Percentiles rank a stretch among this genome's conserved stretches.
Conservation (phyloP, 768 basidiomycete genomes). For the Russula olivacea region DNA sequence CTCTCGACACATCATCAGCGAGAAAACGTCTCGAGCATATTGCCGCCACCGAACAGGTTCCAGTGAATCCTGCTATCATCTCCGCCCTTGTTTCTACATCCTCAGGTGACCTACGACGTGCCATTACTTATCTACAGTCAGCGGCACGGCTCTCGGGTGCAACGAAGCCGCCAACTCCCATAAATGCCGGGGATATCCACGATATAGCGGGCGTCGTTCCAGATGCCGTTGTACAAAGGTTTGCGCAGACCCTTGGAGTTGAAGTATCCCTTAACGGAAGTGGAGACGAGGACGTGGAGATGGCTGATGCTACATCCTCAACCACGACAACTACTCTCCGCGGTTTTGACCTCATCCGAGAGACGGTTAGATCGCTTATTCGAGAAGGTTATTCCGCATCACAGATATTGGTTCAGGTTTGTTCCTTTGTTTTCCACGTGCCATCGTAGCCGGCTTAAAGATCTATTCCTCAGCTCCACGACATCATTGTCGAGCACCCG, state of each 20-base stretch:
- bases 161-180: slow-evolving; percentile 62
- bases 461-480: slow-evolving; percentile 64
- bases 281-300: slow-evolving; percentile 48
- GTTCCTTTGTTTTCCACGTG: slow-evolving; percentile 27
- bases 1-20: slow-evolving; percentile 76
- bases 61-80: slow-evolving; percentile 53
- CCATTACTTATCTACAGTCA: slow-evolving; percentile 97
- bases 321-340: slow-evolving; percentile 29
- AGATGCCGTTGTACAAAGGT: slow-evolving; percentile 56
- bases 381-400: slow-evolving; percentile 90
- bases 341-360: slow-evolving; percentile 57
- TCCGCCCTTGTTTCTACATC: slow-evolving; percentile 72
- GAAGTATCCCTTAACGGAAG: slow-evolving; percentile 40
- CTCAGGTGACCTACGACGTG: slow-evolving; percentile 88
- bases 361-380: slow-evolving; percentile 68
- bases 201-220: slow-evolving; percentile 98
- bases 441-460: slow-evolving; percentile 27
- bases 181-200: slow-evolving; percentile 76
- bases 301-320: slow-evolving; percentile 26
- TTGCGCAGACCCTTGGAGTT: slow-evolving; percentile 69
- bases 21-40: slow-evolving; percentile 72
- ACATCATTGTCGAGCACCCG: slow-evolving; percentile 78
- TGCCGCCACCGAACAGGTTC: slow-evolving; percentile 66
- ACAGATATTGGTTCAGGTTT: slow-evolving; percentile 83
- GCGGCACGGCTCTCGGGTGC: slow-evolving; percentile 82